Base-by-base conservation (phyloP, 495 filamentous ascomycete genomes). In the Penicillium salamii region DNA sequence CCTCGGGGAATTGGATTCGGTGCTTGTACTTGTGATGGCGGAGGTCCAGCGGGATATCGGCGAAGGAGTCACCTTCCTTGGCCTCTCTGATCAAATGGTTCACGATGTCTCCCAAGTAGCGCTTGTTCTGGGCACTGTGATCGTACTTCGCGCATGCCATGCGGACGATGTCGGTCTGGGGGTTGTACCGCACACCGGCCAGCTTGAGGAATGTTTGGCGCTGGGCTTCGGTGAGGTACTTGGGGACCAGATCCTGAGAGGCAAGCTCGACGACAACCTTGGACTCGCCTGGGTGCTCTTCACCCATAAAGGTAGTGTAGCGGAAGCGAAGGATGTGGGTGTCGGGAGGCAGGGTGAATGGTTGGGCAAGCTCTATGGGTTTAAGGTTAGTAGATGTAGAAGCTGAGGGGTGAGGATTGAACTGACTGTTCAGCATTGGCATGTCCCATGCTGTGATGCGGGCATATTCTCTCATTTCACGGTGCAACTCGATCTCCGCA, bases 271-370 rank as follows among this genome's bases (percentile, higher is more conserved):
- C 80, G 5, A 97, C 91, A 21, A 98, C 90, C 72, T 98, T 98
- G 44, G 82, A 80, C 64, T 90, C 86, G 11, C 91, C 90, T 0
- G 95, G 91, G 68, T 97, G 95, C 43, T 83, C 67, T 68, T 98
- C 93, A 53, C 95, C 95, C 79, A 97, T 82, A 69, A 97, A 97
- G 38, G 84, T 88, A n/a, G 95, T 97, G 71, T 96, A 96, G 59
- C 93, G 85, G 78, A 97, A 98, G 53, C 93, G 86, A 42, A 98
- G 80, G 54, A 87, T 76, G 39, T 84, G 74, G 38, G 69, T 65
- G 38, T 81, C 65, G 11, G 91, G 89, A 3, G 85, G 86, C 24
- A 74, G 67, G 28, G 75, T 72, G 70, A 96, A 97, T 28, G 88
- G 83, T 67, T 86, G 87, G 41, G 88, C 86, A 33, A 95, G 77